A percentile compares a stretch with the other conserved stretches of the same genome.
Conservation (phyloP, 768 basidiomycete genomes). For the Brasilioporus rufonigricans region DNA sequence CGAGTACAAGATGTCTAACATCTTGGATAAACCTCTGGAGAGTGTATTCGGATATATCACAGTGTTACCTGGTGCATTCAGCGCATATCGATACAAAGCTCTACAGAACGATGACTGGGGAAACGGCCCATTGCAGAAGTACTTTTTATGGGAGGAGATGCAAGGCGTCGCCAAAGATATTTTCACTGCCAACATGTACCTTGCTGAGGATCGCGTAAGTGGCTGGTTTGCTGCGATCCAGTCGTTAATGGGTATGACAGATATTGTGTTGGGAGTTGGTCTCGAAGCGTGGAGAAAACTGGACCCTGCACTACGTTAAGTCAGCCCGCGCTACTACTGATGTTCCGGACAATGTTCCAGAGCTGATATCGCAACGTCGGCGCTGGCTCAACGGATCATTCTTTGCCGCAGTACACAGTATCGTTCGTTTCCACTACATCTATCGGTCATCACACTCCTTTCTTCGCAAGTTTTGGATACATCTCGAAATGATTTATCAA, state of each 20-base stretch:
- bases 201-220: too few relatives aligned
- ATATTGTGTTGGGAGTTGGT: too few relatives aligned
- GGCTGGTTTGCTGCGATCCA: too few relatives aligned
- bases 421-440: conserved; percentile 90
- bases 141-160: background rate
- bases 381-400: too few relatives aligned
- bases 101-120: conserved; percentile 82
- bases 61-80: conserved; percentile 89
- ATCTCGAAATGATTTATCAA: too few relatives aligned
- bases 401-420: conserved; percentile 93
- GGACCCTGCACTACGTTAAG: conserved; percentile 96
- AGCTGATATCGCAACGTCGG: conserved; percentile 90
- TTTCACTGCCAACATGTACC: too few relatives aligned
- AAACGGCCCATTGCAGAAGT: too few relatives aligned
- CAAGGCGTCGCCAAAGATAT: too few relatives aligned
- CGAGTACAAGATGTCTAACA: conserved; percentile 93
- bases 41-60: too few relatives aligned
- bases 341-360: conserved; percentile 94
- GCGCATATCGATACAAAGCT: conserved; percentile 88
- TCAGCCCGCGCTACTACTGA: conserved; percentile 90
- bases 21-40: conserved; percentile 89
- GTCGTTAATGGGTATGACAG: conserved; percentile 34
- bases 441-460: conserved; percentile 86
- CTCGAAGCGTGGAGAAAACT: conserved; percentile 83
- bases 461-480: conserved; percentile 85